Base-by-base conservation (phyloP, 495 filamentous ascomycete species). In the Saxispiralis lemnorum region DNA sequence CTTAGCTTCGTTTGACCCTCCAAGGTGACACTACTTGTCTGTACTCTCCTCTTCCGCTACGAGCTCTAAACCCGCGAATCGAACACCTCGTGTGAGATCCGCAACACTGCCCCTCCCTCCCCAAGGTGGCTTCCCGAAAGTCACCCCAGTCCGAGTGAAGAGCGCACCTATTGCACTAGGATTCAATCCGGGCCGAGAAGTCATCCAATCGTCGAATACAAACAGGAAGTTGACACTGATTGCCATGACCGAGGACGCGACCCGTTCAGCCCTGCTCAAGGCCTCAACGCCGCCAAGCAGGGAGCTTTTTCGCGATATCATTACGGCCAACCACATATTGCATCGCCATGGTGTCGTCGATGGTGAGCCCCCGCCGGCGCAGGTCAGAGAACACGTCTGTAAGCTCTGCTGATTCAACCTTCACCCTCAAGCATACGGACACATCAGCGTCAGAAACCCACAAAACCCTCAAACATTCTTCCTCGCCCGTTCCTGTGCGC, bases 321-420 rank as follows among this genome's bases (percentile, higher is more conserved):
- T 66, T 24, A 57, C 61, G 1, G 61, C 63, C 13, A 60, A 57
- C 42, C 63, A 66, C 48, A 62, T 66, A 32, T 59, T 63, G 13
- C 61, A 65, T 44, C 38, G 59, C 37, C 57, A 69, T 21, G 51
- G 53, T 18, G 60, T 74, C 28, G 47, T 75, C 32, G 69, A 73
- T 44, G 42, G 32, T 43, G 6, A 41, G 20, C 39, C 13, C 36
- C 2, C 19, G 11, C n/a, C n/a, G n/a, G n/a, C n/a, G 11, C 36
- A 28, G 24, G 18, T 21, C 14, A 39, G 36, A 35, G 34, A 5
- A 13, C 4, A 6, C 4, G 5, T 14, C 4, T 12, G 5, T 12
- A 35, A 35, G n/a, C 34, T 17, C 13, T 20, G 19, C 19, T 41
- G 9, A 30, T 28, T 7, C 10, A 4, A 41, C 32, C 28, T 34